A percentile compares a stretch with the other conserved stretches of the same genome.
Evolutionary conservation across 345 rosid species (phyloP).

Genomic region (Acer saccharum): DNA sequence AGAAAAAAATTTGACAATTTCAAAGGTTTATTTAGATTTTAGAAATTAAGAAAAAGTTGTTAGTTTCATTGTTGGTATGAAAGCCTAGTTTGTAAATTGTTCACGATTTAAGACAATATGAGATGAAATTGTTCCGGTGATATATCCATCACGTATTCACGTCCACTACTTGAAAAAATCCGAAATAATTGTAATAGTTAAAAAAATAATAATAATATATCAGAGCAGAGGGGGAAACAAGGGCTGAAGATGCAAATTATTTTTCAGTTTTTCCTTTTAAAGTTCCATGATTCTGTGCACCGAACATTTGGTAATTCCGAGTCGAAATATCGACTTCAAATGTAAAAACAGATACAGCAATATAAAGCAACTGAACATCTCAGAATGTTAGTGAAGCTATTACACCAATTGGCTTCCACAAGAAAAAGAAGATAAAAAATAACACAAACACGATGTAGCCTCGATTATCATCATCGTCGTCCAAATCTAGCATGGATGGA

Average conservation of each 20-base stretch:
- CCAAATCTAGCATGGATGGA: slow-evolving; percentile 12
- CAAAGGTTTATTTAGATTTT: background rate
- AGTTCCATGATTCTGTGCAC: slow-evolving; percentile 7
- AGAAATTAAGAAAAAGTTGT: background rate
- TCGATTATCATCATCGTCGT: slow-evolving; percentile 14
- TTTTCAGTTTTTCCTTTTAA: background rate
- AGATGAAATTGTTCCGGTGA: too few relatives aligned
- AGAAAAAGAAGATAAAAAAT: background rate
- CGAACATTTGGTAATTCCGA: background rate
- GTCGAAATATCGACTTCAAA: slow-evolving; percentile 8
- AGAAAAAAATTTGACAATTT: too few relatives aligned
- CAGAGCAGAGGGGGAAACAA: too few relatives aligned
- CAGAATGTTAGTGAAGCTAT: slow-evolving; percentile 15
- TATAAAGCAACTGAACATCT: slow-evolving; percentile 12
- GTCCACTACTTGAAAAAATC: too few relatives aligned
- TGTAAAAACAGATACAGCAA: slow-evolving; percentile 14
- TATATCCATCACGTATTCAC: too few relatives aligned
- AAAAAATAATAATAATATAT: too few relatives aligned
- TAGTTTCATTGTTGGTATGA: too few relatives aligned
- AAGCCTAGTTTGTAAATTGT: too few relatives aligned
- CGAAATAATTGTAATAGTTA: too few relatives aligned
- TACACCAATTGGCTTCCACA: slow-evolving; percentile 11
- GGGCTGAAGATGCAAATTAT: background rate
- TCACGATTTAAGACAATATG: too few relatives aligned
- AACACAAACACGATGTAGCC: slow-evolving; percentile 15